Evolutionary conservation across 805 yeast species (phyloP), one percentile per base, ranked within the genome.

Genomic region (Starmera amethionina): DNA sequence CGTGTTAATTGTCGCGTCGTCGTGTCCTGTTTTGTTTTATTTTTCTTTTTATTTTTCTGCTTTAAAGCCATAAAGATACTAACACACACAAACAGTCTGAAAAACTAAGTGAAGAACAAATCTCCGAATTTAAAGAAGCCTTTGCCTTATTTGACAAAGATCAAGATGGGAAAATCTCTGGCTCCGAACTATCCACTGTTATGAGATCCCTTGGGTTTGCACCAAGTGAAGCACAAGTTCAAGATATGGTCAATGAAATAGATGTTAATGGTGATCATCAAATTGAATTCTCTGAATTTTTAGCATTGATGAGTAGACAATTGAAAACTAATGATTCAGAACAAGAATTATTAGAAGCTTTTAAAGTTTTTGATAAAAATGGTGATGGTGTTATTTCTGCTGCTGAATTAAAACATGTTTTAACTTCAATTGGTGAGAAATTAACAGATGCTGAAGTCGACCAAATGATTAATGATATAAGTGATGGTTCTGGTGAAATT

Each of bases 201-300:
- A 93, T 93, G 98, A 82, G 98, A 68, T 86, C 97, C n/a, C 72
- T 93, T 58, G 98, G 98, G 39, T 93, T 88, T 64, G 90, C 90
- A 56, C 98, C 98, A 31, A 80, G 95, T 38, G 97, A 93, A 64
- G 79, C 88, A 49, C 98, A 93, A 64, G 82, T 93, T 55, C 84
- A 93, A 42, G 98, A 93, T 61, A 79, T 93, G 82, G 86, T 93
- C 72, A 90, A 90, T 62, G 98, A 93, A 66, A 95, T 93, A 40
- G 98, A 93, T 63, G 82, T 82, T 46, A 93, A 93, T 67, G 90
- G 90, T 52, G 95, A 93, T 65, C 96, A 96, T 32, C 72, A 77
- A 54, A 82, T 83, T 52, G 93, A 83, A 58, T 83, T 83, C 62
- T 74, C 85, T 38, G 93, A 83, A 64, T 83, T 83, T 56, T 69